These are phyloP conservation scores for Coemansia sp. DNA, from an alignment of 192 early-diverging fungal genomes.

Conservation along the genomic window DNA sequence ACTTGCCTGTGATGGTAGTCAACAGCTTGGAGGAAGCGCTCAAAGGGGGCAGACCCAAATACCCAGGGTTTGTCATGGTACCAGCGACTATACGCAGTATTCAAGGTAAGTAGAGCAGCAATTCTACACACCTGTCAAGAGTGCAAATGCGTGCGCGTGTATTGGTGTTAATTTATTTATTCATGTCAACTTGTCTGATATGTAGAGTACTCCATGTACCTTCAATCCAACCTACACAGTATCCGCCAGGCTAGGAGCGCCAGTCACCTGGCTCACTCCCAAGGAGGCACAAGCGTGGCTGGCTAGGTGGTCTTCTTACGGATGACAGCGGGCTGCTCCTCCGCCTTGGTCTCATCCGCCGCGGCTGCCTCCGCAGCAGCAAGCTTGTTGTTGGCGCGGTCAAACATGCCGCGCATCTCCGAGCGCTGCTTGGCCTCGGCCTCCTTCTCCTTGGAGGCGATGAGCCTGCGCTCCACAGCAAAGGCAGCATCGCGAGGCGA, in stretches of 20 bases:
- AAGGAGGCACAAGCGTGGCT: background rate
- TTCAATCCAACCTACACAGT: constrained; percentile 12
- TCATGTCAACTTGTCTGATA: background rate
- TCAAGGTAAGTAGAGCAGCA: constrained; percentile 3
- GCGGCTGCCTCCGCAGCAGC: background rate
- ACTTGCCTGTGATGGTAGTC: constrained; percentile 51
- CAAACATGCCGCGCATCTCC: constrained; percentile 53
- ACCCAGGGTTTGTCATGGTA: constrained; percentile 43
- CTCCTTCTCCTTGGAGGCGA: constrained; percentile 38
- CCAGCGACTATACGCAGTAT: constrained; percentile 13
- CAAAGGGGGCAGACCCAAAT: constrained; percentile 12
- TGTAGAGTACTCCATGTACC: constrained; percentile 23
- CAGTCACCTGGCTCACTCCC: constrained; percentile 1
- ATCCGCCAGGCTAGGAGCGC: constrained; percentile 7
- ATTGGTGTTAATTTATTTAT: background rate
- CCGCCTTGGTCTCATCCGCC: background rate
- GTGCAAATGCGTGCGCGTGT: background rate
- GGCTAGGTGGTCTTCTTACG: background rate
- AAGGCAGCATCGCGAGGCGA: constrained; percentile 33
- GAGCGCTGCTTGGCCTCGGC: constrained; percentile 48
- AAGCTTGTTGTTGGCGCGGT: constrained; percentile 26
- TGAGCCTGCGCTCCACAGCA: constrained; percentile 43
- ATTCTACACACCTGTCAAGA: background rate
- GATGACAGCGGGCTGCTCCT: background rate
- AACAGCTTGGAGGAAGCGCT: constrained; percentile 26